phyloP scores from a whole-genome alignment of 306 rosid species.

The Vigna trinervia region DNA sequence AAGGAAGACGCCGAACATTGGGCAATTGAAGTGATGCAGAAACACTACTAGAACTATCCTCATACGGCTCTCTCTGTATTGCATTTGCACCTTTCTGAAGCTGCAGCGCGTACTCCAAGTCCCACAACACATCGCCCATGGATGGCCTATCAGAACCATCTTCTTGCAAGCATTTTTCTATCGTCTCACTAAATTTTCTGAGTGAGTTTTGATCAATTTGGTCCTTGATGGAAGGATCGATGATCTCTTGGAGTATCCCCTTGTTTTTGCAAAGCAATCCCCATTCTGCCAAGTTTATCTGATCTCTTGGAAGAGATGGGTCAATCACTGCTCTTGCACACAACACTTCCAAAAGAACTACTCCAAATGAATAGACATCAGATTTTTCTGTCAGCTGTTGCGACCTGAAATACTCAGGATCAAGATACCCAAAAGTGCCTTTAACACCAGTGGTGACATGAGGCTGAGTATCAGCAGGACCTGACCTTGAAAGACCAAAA shows the following conservation, averaged over 20 bases:
- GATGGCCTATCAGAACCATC: slow-evolving; percentile 57
- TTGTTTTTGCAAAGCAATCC: slow-evolving; percentile 54
- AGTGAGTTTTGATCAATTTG: slow-evolving; percentile 54
- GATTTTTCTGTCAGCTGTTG: slow-evolving; percentile 65
- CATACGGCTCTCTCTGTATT: slow-evolving; percentile 30
- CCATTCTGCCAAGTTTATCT: slow-evolving; percentile 63
- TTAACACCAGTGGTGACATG: slow-evolving; percentile 52
- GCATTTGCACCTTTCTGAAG: slow-evolving; percentile 53
- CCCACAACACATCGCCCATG: slow-evolving; percentile 66
- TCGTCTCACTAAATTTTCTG: slow-evolving; percentile 49
- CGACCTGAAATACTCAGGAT: slow-evolving; percentile 60
- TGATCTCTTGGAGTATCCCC: slow-evolving; percentile 46
- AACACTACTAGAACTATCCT: slow-evolving; percentile 48
- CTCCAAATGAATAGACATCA: slow-evolving; percentile 69
- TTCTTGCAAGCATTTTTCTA: slow-evolving; percentile 51
- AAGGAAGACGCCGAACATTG: slow-evolving; percentile 45
- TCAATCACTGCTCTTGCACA: slow-evolving; percentile 64
- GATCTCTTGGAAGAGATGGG: slow-evolving; percentile 45
- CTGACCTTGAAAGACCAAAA: slow-evolving; percentile 63
- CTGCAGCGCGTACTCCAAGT: slow-evolving; percentile 63
- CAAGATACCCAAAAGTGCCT: slow-evolving; percentile 68
- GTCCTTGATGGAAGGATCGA: slow-evolving; percentile 53
- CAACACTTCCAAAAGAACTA: slow-evolving; percentile 61
- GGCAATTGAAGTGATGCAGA: slow-evolving; percentile 45
- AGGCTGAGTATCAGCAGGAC: slow-evolving; percentile 53